Evolutionary conservation across 805 yeast species (phyloP).

Genomic region (Candida corydali): DNA sequence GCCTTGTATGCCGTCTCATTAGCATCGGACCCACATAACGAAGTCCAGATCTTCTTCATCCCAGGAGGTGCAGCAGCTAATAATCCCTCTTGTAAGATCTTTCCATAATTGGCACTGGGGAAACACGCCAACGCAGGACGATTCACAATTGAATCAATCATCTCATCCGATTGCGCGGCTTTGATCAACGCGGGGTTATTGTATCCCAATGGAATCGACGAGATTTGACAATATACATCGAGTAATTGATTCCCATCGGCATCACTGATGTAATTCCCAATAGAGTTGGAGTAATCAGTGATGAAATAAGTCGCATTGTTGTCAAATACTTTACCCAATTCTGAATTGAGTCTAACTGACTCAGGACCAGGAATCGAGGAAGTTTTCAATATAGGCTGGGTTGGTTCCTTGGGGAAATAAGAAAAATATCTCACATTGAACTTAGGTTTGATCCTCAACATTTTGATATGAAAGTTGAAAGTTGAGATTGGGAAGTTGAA

Average conservation of each 20-base stretch:
- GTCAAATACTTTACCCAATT: slow-evolving; percentile 35
- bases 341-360: slow-evolving; percentile 25
- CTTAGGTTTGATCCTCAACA: slow-evolving; percentile 1
- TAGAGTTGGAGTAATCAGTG: slow-evolving; percentile 33
- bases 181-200: slow-evolving; percentile 37
- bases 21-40: slow-evolving; percentile 65
- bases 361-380: slow-evolving; percentile 36
- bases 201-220: slow-evolving; percentile 42
- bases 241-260: slow-evolving; percentile 38
- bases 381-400: slow-evolving; percentile 26
- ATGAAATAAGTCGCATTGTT: slow-evolving; percentile 41
- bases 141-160: slow-evolving; percentile 38
- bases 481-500: not conserved
- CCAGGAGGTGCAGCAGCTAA: slow-evolving; percentile 66
- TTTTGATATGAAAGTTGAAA: no score
- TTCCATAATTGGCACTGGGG: slow-evolving; percentile 48
- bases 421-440: not conserved
- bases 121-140: slow-evolving; percentile 44
- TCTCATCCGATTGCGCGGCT: slow-evolving; percentile 36
- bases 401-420: slow-evolving; percentile 37
- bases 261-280: slow-evolving; percentile 40
- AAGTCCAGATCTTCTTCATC: slow-evolving; percentile 57
- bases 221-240: slow-evolving; percentile 41
- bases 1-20: slow-evolving; percentile 71
- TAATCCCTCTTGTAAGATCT: slow-evolving; percentile 46